These are phyloP conservation scores for Phylloporus sp. DNA, from an alignment of 768 basidiomycete genomes.

Conservation along the genomic window DNA sequence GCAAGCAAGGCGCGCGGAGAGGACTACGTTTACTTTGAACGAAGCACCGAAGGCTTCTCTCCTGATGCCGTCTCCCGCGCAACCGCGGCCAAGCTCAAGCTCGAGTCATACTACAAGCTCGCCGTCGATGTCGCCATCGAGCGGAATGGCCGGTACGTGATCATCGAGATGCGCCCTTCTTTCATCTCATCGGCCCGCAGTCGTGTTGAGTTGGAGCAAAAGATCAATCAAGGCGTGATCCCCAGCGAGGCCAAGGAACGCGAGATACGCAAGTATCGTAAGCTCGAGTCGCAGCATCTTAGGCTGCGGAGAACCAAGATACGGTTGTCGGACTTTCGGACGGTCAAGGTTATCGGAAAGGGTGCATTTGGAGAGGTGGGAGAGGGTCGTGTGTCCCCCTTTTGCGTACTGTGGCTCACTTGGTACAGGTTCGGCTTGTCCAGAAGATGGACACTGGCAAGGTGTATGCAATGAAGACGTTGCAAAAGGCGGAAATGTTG, in stretches of 20 bases:
- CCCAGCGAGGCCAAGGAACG: slow-evolving; percentile 82
- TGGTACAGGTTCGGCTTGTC: slow-evolving; percentile 77
- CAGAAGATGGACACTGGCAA: slow-evolving; percentile 97
- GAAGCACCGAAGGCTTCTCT: slow-evolving; percentile 76
- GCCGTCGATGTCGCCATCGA: slow-evolving; percentile 97
- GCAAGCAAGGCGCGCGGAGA: slow-evolving; percentile 28
- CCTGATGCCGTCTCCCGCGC: slow-evolving; percentile 85
- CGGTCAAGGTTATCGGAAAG: slow-evolving; percentile 98
- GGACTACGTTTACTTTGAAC: slow-evolving; percentile 94
- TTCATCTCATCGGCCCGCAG: slow-evolving; percentile 37
- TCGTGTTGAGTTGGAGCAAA: slow-evolving; percentile 86
- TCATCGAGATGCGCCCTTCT: background rate
- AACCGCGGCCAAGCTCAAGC: slow-evolving; percentile 92
- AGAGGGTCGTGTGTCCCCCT: background rate
- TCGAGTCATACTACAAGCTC: slow-evolving; percentile 97
- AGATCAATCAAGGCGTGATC: slow-evolving; percentile 69
- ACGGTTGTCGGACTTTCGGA: slow-evolving; percentile 88
- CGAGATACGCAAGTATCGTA: slow-evolving; percentile 82
- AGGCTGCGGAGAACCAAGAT: slow-evolving; percentile 92
- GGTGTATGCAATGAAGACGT: slow-evolving; percentile 99
- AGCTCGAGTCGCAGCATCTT: slow-evolving; percentile 84
- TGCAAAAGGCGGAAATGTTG: slow-evolving; percentile 98
- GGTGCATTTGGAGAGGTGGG: slow-evolving; percentile 95
- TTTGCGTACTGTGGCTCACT: slow-evolving; percentile 2
- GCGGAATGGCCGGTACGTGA: slow-evolving; percentile 78